Evolutionary conservation across 148 eudicot genomes (phyloP).

Genomic region (Silene uniflora): DNA sequence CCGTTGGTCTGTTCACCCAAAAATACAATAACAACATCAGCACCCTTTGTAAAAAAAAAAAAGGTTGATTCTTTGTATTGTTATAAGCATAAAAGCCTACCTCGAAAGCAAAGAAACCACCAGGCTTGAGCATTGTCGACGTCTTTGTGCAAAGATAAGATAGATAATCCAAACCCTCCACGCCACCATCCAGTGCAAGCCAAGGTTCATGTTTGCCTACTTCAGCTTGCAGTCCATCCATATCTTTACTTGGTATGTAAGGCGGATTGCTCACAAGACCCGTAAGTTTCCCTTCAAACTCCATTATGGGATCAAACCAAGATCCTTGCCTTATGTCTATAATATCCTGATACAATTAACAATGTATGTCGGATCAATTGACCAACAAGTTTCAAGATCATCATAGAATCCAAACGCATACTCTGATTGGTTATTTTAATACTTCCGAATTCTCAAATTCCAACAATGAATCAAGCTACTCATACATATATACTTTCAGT

Average conservation of each 20-base stretch:
- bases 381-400: not conserved
- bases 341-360: constrained; percentile 41
- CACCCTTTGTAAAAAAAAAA: too few species aligned
- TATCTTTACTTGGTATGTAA: constrained; percentile 75
- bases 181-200: constrained; percentile 85
- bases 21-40: constrained; percentile 1
- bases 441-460: not conserved
- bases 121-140: constrained; percentile 63
- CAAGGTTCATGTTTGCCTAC: constrained; percentile 84
- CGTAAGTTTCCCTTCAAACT: constrained; percentile 55
- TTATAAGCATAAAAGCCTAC: constrained; percentile 29
- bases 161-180: constrained; percentile 59
- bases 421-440: not conserved
- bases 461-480: not conserved
- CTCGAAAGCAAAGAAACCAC: constrained; percentile 92
- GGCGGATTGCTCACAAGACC: constrained; percentile 97
- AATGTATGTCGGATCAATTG: not conserved
- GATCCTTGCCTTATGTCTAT: constrained; percentile 62
- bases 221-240: constrained; percentile 77
- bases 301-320: constrained; percentile 80
- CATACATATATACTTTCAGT: not conserved
- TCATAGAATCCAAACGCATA: too few species aligned
- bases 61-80: not conserved
- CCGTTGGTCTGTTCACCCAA: constrained; percentile 71
- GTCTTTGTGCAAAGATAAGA: constrained; percentile 54